Base-by-base conservation (phyloP, 805 yeast genomes). In the Lachancea thermotolerans region DNA sequence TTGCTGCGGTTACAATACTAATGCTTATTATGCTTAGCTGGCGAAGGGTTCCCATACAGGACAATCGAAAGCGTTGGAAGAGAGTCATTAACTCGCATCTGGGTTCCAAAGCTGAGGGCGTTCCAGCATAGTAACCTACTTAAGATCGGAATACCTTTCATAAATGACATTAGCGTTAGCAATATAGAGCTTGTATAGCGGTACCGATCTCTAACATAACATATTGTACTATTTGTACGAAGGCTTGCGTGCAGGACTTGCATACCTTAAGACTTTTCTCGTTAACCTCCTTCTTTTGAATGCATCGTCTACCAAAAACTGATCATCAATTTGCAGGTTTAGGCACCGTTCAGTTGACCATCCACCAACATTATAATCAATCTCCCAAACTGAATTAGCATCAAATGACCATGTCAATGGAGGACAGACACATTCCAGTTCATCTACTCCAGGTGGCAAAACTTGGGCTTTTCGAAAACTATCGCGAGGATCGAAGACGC, bases 331-430 rank as follows among this genome's bases (percentile, higher is more conserved):
- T 60, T 58, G 2, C 51, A 58, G 14, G 52, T 44, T 21, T 10
- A 75, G 55, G 1, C 71, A 70, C 30, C 82, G 68, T 21, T 72
- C 76, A 0, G 51, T 39, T 5, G 79, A 68, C 82, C 91, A 85
- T 2, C 54, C 55, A 1, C 47, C 51, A 0, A 82, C 79, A 35
- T 75, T 61, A 12, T 56, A 53, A 55, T 88, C 96, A 11, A 81
- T 67, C 41, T 63, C 64, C 96, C 96, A 89, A 10, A 69, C 67
- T 37, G 74, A 72, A 25, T 73, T 75, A 25, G 66, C 65, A 47
- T 77, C 81, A 59, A 79, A 89, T 47, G 71, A 70, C 96, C 96
- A 89, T 11, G 79, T 81, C 10, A 56, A 56, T 1, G 96, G 96
- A 1, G 95, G 81, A 25, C 58, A 53, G 1, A 89, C 77, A 17